Conservation (phyloP, 441 rosid species). For the Macaranga tanarius region DNA sequence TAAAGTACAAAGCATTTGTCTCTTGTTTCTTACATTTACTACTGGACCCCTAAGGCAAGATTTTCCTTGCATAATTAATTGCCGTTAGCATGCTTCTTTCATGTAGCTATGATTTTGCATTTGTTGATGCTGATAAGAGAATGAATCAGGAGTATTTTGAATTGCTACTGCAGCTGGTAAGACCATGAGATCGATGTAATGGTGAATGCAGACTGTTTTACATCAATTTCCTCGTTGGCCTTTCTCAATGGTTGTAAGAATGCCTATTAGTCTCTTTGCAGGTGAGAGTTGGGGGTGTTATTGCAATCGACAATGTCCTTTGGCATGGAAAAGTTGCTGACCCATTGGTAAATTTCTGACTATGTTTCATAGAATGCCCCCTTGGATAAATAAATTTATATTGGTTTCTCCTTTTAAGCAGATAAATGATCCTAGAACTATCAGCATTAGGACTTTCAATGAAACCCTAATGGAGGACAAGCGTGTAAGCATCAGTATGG, state of each 20-base stretch:
- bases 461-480: constrained; percentile 58
- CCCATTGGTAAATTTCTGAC: constrained; percentile 50
- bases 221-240: neutral
- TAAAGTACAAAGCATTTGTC: constrained; percentile 7
- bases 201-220: neutral
- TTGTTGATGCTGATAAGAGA: constrained; percentile 91
- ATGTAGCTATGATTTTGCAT: constrained; percentile 87
- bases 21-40: constrained; percentile 6
- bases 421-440: constrained; percentile 72
- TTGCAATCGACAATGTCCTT: constrained; percentile 86
- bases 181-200: constrained; percentile 36
- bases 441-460: constrained; percentile 78
- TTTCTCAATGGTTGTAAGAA: constrained; percentile 13
- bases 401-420: constrained; percentile 24
- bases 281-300: constrained; percentile 84
- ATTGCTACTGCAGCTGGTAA: constrained; percentile 76
- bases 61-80: constrained; percentile 14
- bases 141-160: constrained; percentile 90
- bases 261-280: constrained; percentile 28
- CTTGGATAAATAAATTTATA: constrained; percentile 4
- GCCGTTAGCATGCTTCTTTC: constrained; percentile 9
- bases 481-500: constrained; percentile 83
- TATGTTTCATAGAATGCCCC: constrained; percentile 7
- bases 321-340: constrained; percentile 94
- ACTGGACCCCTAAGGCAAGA: neutral